phyloP scores from a whole-genome alignment of 2,329 filamentous ascomycete species.

The Monascus ruber region DNA sequence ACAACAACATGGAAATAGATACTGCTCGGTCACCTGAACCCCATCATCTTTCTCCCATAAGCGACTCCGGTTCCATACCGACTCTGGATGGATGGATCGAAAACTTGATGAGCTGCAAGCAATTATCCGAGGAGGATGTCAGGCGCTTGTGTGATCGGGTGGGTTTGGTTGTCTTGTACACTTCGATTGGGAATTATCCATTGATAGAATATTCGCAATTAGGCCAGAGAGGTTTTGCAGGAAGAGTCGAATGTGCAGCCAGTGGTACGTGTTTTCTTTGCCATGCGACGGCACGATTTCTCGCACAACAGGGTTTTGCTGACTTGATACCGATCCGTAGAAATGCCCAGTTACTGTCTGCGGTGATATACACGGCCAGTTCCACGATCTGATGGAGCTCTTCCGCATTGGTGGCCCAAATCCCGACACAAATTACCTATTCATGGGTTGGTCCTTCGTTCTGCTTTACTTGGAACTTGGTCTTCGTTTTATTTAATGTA shows the following conservation, averaged over 20 bases:
- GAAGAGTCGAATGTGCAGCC: slow-evolving; percentile 98
- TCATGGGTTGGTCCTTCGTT: slow-evolving; percentile 64
- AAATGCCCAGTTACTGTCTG: slow-evolving; percentile 99
- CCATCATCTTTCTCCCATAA: slow-evolving; percentile 61
- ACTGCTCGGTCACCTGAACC: slow-evolving; percentile 74
- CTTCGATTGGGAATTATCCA: slow-evolving; percentile 1
- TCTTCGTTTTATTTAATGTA: no score
- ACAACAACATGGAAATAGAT: slow-evolving; percentile 96
- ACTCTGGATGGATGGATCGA: slow-evolving; percentile 98
- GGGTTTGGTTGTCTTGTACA: slow-evolving; percentile 24
- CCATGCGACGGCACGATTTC: slow-evolving; percentile 5
- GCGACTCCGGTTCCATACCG: slow-evolving; percentile 80
- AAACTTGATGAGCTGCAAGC: slow-evolving; percentile 96
- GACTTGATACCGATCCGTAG: slow-evolving; percentile 33
- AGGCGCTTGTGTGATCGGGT: slow-evolving; percentile 97
- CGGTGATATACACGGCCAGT: slow-evolving; percentile 98
- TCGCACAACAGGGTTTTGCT: slow-evolving; percentile 2
- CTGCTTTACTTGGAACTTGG: slow-evolving; percentile 2
- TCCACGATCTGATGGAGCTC: slow-evolving; percentile 97
- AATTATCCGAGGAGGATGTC: slow-evolving; percentile 87
- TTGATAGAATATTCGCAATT: slow-evolving; percentile 11
- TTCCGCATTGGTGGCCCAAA: slow-evolving; percentile 98
- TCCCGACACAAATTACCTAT: slow-evolving; percentile 97
- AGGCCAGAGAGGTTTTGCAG: slow-evolving; percentile 93
- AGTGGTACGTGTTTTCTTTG: slow-evolving; percentile 54